Evolutionary conservation across 2,329 filamentous ascomycete genomes (phyloP).

Genomic region (Fusarium brachygibbosum): DNA sequence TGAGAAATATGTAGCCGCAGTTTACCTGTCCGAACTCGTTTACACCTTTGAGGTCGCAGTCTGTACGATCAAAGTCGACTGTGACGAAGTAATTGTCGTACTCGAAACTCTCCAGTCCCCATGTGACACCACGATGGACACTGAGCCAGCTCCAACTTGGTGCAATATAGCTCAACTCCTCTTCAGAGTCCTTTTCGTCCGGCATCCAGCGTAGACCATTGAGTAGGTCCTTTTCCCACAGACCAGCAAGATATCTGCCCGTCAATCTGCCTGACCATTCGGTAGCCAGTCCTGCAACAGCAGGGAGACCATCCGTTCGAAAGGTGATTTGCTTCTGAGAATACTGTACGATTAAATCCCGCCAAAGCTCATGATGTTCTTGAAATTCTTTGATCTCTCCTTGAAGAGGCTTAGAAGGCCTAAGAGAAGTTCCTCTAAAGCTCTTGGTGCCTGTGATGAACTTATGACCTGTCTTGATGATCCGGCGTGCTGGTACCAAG

Average conservation of each 20-base stretch:
- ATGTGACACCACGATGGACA: conserved; percentile 41
- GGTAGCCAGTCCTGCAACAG: conserved; percentile 44
- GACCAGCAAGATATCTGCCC: conserved; percentile 45
- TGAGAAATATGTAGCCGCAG: conserved; percentile 42
- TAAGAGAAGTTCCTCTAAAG: background rate
- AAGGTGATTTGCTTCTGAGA: conserved; percentile 42
- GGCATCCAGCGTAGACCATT: conserved; percentile 40
- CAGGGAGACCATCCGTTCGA: conserved; percentile 43
- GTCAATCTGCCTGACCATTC: conserved; percentile 35
- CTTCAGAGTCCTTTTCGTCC: conserved; percentile 16
- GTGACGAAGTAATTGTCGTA: conserved; percentile 27
- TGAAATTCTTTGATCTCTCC: conserved; percentile 16
- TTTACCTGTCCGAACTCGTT: conserved; percentile 40
- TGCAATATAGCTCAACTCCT: conserved; percentile 21
- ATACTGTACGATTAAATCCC: conserved; percentile 45
- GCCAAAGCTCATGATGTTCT: conserved; percentile 42
- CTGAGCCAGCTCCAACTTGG: conserved; percentile 50
- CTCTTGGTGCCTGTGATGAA: conserved; percentile 28
- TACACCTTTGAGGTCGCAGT: conserved; percentile 13
- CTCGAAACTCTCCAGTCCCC: conserved; percentile 31
- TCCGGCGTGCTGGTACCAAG: conserved; percentile 33
- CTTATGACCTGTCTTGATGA: conserved; percentile 44
- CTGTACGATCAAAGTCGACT: conserved; percentile 23
- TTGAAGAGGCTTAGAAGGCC: background rate
- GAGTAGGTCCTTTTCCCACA: conserved; percentile 44